Evolutionary conservation across 306 rosid genomes (phyloP), one percentile per base, ranked within the genome.

Genomic region (Vigna angularis): DNA sequence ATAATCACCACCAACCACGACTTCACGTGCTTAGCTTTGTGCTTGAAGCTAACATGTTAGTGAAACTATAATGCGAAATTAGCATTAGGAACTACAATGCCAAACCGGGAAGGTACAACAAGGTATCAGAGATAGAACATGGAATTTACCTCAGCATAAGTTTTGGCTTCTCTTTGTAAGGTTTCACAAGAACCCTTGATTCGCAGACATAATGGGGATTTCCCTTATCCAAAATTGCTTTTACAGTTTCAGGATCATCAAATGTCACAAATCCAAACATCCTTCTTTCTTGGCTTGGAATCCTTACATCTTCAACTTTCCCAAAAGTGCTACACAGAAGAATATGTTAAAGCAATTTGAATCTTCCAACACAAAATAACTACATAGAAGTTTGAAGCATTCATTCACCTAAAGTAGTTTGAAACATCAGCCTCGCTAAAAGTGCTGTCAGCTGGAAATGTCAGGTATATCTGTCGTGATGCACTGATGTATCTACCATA

Each of bases 241-340:
- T 85, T 79, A 88, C 98, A 32, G 94, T 92, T 49, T 90, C 93
- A 3, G 93, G 75, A 47, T 83, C 82, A 56, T 45, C 79, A 70
- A 92, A 94, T 16, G 98, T 92, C 38, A 94, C 98, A 65, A 94
- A 94, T 45, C 98, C 98, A 47, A 90, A 92, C 98, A 94, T 94
- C 82, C 98, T 87, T 45, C 76, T 87, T 49, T 87, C 92, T 42
- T 89, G 97, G 83, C 89, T 84, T 2, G 98, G 98, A 66, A 94
- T 92, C 80, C 98, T 81, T 22, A 92, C 98, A 78, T 94, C 98
- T 84, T 92, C 92, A 72, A 92, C 98, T 12, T 67, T 44, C 13
- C 98, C 98, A 57, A 86, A 94, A 17, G 70, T 64, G 49, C 98
- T 91, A 49, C 64, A 62, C 53, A 50, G 9, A 34, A 24, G 69